phyloP scores from a whole-genome alignment of 2,329 filamentous ascomycete species.

The Clonostachys solani region DNA sequence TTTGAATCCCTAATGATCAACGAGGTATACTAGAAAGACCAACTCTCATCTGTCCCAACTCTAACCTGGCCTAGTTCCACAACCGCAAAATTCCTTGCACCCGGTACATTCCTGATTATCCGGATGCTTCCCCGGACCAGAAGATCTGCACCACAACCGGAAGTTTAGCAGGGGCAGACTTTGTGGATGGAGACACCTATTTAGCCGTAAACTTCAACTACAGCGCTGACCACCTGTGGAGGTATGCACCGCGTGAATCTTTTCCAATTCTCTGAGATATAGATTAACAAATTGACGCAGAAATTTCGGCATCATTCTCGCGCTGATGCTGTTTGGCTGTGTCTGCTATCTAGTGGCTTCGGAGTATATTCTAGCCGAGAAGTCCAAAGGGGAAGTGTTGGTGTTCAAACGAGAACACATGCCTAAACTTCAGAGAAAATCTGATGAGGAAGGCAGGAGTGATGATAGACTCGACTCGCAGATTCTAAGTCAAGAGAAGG shows the following conservation, averaged over 20 bases:
- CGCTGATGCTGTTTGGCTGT: slow-evolving; percentile 47
- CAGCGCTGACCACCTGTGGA: slow-evolving; percentile 42
- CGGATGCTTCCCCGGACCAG: slow-evolving; percentile 30
- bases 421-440: slow-evolving; percentile 45
- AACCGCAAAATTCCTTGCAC: slow-evolving; percentile 45
- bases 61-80: slow-evolving; percentile 27
- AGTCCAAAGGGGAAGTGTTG: slow-evolving; percentile 52
- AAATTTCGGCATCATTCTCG: slow-evolving; percentile 60
- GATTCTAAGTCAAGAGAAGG: neutral
- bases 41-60: slow-evolving; percentile 4
- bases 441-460: slow-evolving; percentile 49
- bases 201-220: slow-evolving; percentile 52
- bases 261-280: no score
- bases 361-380: slow-evolving; percentile 34
- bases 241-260: slow-evolving; percentile 8
- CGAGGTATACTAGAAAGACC: slow-evolving; percentile 52
- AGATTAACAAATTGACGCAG: no score
- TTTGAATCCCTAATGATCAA: slow-evolving; percentile 82
- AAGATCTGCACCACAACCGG: slow-evolving; percentile 53
- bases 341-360: slow-evolving; percentile 26
- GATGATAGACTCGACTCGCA: slow-evolving; percentile 33
- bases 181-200: slow-evolving; percentile 55
- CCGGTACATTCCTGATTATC: slow-evolving; percentile 34
- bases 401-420: slow-evolving; percentile 41
- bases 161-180: slow-evolving; percentile 49